Base-by-base conservation (phyloP, 805 yeast species). In the Cyberlindnera mississippiensis region DNA sequence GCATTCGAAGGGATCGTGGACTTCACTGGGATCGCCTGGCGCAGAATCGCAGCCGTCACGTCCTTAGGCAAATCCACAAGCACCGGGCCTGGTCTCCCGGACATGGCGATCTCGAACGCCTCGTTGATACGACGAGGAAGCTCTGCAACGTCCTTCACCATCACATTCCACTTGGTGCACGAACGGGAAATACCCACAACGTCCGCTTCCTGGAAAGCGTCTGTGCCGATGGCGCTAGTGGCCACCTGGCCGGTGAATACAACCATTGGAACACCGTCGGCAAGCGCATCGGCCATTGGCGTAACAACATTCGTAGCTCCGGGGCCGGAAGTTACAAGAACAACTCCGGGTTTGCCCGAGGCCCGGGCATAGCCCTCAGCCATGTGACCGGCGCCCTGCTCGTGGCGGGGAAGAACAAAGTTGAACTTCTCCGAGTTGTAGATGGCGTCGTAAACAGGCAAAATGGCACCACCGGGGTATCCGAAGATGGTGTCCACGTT, bases 321-420 rank as follows among this genome's bases (percentile, higher is more conserved):
- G 24, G 99, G 99, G 39, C 99, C 99, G 1, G 96, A 88, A n/a
- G 99, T 93, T 39, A 93, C 99, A 57, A 93, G 72, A 37, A 93
- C 98, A 51, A 93, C 95, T 69, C 99, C 99, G 12, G 97, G 95
- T 67, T 87, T 93, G 45, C 98, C 99, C 35, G 73, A 66, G 31
- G 96, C 99, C 53, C 95, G 76, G 42, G 99, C 97, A 55, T 93
- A 93, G 46, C 99, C 99, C 69, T 93, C 97, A 42, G 99, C 99
- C 98, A 93, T 93, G 68, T 93, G 99, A 40, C 99, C 99, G 14
- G 98, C 99, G 63, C 99, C 99, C 69, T 93, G 99, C 67, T 93
- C 99, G 65, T 93, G 98, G 58, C 95, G 78, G 37, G 99, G 99
- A 50, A 93, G 71, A 42, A 93, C 86, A 61, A 93, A 93, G 54